These are phyloP conservation scores for Choanephora cucurbitarum DNA, from an alignment of 371 early-diverging fungal genomes.

Conservation along the genomic window DNA sequence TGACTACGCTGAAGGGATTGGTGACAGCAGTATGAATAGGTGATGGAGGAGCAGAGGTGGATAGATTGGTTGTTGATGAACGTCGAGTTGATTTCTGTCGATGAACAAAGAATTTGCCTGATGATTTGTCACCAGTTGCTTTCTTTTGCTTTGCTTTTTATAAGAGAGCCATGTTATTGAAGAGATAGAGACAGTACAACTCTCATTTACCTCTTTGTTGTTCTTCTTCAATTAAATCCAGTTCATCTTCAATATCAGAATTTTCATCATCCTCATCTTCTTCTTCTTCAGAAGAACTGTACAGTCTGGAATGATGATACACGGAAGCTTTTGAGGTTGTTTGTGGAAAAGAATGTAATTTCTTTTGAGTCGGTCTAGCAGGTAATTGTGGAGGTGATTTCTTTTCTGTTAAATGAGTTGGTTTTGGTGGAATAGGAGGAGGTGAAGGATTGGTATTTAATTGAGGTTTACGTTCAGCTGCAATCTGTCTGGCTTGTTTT, in stretches of 20 bases:
- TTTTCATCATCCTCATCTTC: slow-evolving; percentile 6
- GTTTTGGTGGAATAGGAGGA: slow-evolving; percentile 40
- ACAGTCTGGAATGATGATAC: not conserved
- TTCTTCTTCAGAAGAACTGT: not conserved
- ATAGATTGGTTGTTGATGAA: slow-evolving; percentile 25
- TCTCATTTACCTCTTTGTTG: not conserved
- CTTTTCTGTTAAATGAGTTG: slow-evolving; percentile 13
- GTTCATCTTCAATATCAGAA: not conserved
- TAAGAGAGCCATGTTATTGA: not conserved
- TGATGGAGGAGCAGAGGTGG: slow-evolving; percentile 12
- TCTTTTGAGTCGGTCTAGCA: slow-evolving; percentile 17
- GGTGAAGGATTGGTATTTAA: slow-evolving; percentile 1
- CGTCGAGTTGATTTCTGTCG: slow-evolving; percentile 7
- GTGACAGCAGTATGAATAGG: slow-evolving; percentile 14
- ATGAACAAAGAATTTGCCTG: slow-evolving; percentile 3
- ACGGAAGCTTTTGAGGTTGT: not conserved
- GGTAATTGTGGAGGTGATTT: slow-evolving; percentile 39
- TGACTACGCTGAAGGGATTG: slow-evolving; percentile 28
- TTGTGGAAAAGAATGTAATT: not conserved
- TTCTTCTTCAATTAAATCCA: not conserved
- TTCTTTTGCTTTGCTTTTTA: not conserved
- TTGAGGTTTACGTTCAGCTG: too few relatives aligned
- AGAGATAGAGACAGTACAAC: not conserved
- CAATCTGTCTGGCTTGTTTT: slow-evolving; percentile 29
- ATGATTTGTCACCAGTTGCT: slow-evolving; percentile 1